Conservation (phyloP, 495 filamentous ascomycete genomes). For the Podospora didyma region DNA sequence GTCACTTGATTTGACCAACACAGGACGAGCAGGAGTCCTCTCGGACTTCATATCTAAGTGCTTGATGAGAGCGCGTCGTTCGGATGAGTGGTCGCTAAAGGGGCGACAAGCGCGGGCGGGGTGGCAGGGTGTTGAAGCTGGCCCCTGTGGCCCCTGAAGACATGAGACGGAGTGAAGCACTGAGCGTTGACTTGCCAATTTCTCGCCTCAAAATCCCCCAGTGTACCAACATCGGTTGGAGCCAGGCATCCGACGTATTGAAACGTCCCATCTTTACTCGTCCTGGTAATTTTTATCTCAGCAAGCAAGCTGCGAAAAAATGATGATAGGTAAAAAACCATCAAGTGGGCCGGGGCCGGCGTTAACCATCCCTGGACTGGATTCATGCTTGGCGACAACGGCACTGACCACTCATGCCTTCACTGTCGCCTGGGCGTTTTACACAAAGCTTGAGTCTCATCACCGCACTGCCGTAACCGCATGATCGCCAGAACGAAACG, state of each 20-base stretch:
- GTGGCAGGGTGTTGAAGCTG: background rate
- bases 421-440: background rate
- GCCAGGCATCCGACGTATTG: background rate
- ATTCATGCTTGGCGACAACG: background rate
- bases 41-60: background rate
- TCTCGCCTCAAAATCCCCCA: background rate
- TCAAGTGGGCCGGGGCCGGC: background rate
- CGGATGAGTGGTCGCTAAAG: background rate
- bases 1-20: no score
- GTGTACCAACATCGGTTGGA: background rate
- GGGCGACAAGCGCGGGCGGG: background rate
- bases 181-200: background rate
- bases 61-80: background rate
- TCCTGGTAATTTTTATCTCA: background rate
- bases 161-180: background rate
- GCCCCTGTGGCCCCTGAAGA: background rate
- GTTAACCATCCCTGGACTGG: background rate
- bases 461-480: background rate
- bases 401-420: background rate
- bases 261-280: background rate
- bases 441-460: background rate
- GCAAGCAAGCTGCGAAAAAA: background rate
- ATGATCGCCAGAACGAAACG: conserved; percentile 18
- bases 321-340: background rate
- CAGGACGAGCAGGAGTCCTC: no score